These are phyloP conservation scores for Fremontodendron californicum DNA, from an alignment of 345 rosid genomes.

Conservation along the genomic window DNA sequence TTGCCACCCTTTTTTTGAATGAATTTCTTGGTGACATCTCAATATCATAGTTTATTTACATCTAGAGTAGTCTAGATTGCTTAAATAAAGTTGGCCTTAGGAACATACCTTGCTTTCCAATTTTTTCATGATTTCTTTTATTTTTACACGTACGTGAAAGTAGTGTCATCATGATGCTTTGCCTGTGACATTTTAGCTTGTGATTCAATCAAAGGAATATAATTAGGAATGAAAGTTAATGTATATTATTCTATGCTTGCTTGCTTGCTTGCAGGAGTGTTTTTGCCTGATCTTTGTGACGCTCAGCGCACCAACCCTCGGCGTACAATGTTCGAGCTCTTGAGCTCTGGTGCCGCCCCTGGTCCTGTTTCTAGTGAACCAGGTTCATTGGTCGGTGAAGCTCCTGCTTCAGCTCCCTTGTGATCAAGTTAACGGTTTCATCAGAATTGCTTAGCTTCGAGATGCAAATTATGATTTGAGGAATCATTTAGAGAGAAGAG, in stretches of 20 bases:
- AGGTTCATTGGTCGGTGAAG: neutral
- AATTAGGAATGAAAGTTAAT: neutral
- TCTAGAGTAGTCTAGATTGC: neutral
- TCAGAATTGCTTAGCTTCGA: neutral
- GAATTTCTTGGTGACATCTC: neutral
- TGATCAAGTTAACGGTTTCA: neutral
- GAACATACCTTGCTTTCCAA: neutral
- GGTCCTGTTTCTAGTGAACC: slow-evolving; percentile 35
- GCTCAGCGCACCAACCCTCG: slow-evolving; percentile 61
- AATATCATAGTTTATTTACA: neutral
- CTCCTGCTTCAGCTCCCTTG: slow-evolving; percentile 29
- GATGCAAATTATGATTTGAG: neutral
- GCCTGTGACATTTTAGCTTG: slow-evolving; percentile 7
- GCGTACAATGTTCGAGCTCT: slow-evolving; percentile 65
- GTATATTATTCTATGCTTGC: neutral
- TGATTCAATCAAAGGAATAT: slow-evolving; percentile 24
- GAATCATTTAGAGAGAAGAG: neutral
- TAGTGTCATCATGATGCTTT: neutral
- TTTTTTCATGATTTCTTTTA: neutral
- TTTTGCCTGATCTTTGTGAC: slow-evolving; percentile 72
- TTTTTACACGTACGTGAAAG: neutral
- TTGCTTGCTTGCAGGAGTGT: slow-evolving; percentile 57
- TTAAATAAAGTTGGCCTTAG: neutral
- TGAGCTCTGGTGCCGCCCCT: slow-evolving; percentile 58
- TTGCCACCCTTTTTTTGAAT: neutral